These are phyloP conservation scores for Coemansia asiatica DNA, from an alignment of 192 early-diverging fungal genomes.

Conservation along the genomic window DNA sequence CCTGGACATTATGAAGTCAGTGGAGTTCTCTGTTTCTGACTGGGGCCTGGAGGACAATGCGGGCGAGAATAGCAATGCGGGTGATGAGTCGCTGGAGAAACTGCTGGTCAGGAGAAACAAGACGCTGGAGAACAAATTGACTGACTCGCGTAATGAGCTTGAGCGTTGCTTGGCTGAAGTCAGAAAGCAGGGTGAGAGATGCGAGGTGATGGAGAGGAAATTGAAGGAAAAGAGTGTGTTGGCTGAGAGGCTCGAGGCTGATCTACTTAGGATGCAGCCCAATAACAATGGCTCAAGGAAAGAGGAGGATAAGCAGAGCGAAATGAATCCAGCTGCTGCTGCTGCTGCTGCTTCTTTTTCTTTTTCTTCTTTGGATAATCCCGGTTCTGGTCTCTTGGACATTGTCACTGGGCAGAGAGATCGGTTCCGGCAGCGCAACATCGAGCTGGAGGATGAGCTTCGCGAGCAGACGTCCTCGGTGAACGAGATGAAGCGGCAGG, in stretches of 20 bases:
- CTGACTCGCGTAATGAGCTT: conserved; percentile 50
- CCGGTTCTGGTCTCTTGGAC: conserved; percentile 68
- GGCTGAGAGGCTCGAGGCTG: conserved; percentile 43
- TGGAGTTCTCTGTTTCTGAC: conserved; percentile 65
- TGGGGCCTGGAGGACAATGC: conserved; percentile 55
- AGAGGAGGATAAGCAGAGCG: no score
- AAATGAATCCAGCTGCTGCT: no score
- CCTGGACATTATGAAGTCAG: conserved; percentile 68
- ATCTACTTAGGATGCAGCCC: conserved; percentile 23
- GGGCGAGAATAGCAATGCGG: conserved; percentile 40
- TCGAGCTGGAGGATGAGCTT: conserved; percentile 77
- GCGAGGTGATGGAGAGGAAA: conserved; percentile 55
- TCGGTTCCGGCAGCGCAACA: conserved; percentile 82
- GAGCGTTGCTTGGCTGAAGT: conserved; percentile 48
- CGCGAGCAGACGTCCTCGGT: conserved; percentile 53
- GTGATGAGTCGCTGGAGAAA: conserved; percentile 68
- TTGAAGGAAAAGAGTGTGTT: conserved; percentile 60
- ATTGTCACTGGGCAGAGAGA: conserved; percentile 89
- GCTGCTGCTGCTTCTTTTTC: no score
- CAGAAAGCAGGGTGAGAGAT: conserved; percentile 36
- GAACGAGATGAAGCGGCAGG: conserved; percentile 62
- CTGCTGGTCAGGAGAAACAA: conserved; percentile 84
- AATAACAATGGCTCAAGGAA: background rate
- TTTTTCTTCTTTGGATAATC: no score
- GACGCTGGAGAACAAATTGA: conserved; percentile 70